Evolutionary conservation across 108 stramenopile species (phyloP).

Genomic region (Pseudonitzschia delicatissima): DNA sequence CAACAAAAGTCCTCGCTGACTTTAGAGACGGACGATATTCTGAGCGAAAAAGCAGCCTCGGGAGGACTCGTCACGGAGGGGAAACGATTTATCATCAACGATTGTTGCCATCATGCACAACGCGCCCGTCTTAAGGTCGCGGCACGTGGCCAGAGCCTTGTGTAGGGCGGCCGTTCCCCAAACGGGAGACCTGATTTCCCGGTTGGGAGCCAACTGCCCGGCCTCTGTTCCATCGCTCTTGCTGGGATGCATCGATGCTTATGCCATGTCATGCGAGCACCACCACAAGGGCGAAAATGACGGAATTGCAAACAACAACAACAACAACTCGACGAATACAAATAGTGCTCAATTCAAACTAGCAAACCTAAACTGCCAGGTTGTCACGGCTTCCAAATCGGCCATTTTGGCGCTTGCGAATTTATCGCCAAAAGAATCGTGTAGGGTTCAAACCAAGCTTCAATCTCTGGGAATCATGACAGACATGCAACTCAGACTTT

Average conservation of each 20-base stretch:
- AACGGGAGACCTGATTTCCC: slow-evolving; percentile 39
- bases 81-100: slow-evolving; percentile 44
- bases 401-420: slow-evolving; percentile 42
- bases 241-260: slow-evolving; percentile 67
- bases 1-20: background rate
- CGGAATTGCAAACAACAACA: slow-evolving; percentile 24
- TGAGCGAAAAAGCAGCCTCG: slow-evolving; percentile 26
- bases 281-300: slow-evolving; percentile 1
- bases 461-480: slow-evolving; percentile 43
- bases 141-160: slow-evolving; percentile 65
- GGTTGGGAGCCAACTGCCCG: slow-evolving; percentile 70
- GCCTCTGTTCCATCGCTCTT: slow-evolving; percentile 49
- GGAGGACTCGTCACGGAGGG: slow-evolving; percentile 24
- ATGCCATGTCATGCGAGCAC: slow-evolving; percentile 21
- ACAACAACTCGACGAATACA: background rate
- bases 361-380: background rate
- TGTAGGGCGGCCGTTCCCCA: slow-evolving; percentile 71
- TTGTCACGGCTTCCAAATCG: slow-evolving; percentile 20
- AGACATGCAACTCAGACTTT: slow-evolving; percentile 49
- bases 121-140: slow-evolving; percentile 56
- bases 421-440: slow-evolving; percentile 50
- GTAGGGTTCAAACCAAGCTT: slow-evolving; percentile 41
- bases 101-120: slow-evolving; percentile 58
- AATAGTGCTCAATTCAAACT: background rate
- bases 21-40: slow-evolving; percentile 36